Percentiles rank a stretch among this genome's conserved stretches.
phyloP scores from a whole-genome alignment of 192 early-diverging fungal genomes.

The Podochytrium sp. region DNA sequence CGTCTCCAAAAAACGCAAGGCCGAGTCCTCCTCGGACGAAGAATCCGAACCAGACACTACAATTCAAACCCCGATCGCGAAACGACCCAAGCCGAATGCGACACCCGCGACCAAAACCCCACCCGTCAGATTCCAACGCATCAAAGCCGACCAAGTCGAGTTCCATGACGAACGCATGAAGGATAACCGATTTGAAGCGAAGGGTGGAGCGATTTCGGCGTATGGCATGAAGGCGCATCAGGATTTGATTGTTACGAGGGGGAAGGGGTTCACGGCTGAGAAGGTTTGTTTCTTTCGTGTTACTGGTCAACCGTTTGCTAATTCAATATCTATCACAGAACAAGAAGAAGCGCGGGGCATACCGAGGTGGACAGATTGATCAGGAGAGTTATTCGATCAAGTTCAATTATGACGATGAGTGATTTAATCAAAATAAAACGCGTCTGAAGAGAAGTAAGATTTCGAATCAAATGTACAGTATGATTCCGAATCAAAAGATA shows the following conservation, averaged over 20 bases:
- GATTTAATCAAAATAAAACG: too few relatives aligned
- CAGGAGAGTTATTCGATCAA: conserved; percentile 88
- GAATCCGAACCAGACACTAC: neutral
- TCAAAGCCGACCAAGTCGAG: conserved; percentile 78
- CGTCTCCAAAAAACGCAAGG: neutral
- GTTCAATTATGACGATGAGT: conserved; percentile 57
- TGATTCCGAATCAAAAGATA: too few relatives aligned
- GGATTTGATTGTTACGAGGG: conserved; percentile 87
- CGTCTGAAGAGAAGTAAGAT: too few relatives aligned
- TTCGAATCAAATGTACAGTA: too few relatives aligned
- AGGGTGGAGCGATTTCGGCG: conserved; percentile 67
- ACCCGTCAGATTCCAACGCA: conserved; percentile 77
- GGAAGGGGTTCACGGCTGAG: conserved; percentile 91
- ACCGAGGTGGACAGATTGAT: conserved; percentile 90
- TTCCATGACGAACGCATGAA: conserved; percentile 80
- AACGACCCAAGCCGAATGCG: too few relatives aligned
- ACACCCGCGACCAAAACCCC: neutral
- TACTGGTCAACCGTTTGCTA: too few relatives aligned
- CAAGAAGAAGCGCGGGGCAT: conserved; percentile 91
- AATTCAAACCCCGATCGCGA: too few relatives aligned
- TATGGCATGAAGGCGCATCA: conserved; percentile 94
- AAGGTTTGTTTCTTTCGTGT: conserved; percentile 62
- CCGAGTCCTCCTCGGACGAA: neutral
- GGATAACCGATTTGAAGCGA: conserved; percentile 77
- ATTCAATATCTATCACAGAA: conserved; percentile 6